phyloP scores from a whole-genome alignment of 108 stramenopile species.

The Craspedostauros australis region DNA sequence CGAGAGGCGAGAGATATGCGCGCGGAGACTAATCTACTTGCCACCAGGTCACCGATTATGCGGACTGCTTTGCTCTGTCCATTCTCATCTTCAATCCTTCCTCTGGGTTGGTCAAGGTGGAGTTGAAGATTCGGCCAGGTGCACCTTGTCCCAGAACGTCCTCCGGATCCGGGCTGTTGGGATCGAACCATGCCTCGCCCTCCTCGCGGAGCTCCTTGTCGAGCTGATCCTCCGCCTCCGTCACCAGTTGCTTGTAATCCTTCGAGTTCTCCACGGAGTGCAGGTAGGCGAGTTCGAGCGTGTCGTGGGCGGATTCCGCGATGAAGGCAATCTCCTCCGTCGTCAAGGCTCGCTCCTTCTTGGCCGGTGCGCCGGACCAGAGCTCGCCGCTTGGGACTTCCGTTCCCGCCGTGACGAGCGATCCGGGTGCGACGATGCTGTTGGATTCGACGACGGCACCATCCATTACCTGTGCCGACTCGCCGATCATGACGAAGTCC shows the following conservation, averaged over 20 bases:
- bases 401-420: constrained; percentile 80
- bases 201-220: constrained; percentile 57
- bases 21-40: no score
- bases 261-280: constrained; percentile 76
- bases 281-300: constrained; percentile 51
- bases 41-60: no score
- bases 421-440: constrained; percentile 72
- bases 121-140: constrained; percentile 85
- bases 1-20: no score
- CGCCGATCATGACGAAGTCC: constrained; percentile 72
- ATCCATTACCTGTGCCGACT: constrained; percentile 86
- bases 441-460: constrained; percentile 76
- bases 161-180: constrained; percentile 49
- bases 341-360: constrained; percentile 76
- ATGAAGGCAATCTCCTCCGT: constrained; percentile 57
- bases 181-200: constrained; percentile 48
- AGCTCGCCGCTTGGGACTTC: constrained; percentile 71
- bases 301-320: constrained; percentile 38
- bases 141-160: constrained; percentile 78
- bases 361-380: constrained; percentile 91
- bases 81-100: constrained; percentile 55
- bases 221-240: constrained; percentile 61
- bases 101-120: constrained; percentile 72
- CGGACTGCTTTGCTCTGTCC: no score
- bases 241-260: constrained; percentile 59